Conservation (phyloP, 306 rosid species). For the Crataegus laevigata region DNA sequence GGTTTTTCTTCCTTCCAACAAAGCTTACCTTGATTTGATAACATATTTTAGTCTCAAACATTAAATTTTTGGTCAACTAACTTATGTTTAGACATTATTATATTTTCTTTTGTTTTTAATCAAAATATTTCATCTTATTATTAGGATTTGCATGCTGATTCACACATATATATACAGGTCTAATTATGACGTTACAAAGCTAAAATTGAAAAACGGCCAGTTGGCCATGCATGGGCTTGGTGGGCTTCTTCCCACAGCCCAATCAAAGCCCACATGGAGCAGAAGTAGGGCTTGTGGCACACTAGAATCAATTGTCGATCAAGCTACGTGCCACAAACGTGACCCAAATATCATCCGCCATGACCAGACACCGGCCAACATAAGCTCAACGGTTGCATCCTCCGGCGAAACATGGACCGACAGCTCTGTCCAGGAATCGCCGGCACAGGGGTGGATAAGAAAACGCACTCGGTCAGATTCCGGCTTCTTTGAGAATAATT, state of each 20-base stretch:
- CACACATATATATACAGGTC: conserved; percentile 25
- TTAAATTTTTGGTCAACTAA: not conserved
- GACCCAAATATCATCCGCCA: conserved; percentile 8
- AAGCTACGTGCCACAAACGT: conserved; percentile 35
- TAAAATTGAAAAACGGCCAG: conserved; percentile 54
- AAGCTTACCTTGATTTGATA: not conserved
- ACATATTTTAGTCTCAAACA: not conserved
- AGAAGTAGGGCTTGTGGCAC: conserved; percentile 37
- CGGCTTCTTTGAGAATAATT: conserved; percentile 9
- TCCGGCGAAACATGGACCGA: conserved; percentile 18
- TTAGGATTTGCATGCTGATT: not conserved
- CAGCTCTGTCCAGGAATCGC: not conserved
- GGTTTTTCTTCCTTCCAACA: not conserved
- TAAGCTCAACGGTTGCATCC: conserved; percentile 19
- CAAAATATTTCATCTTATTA: not conserved
- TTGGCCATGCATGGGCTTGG: conserved; percentile 41
- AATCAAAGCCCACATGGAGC: conserved; percentile 40
- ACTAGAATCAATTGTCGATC: conserved; percentile 56
- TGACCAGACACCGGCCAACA: conserved; percentile 6
- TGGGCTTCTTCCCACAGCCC: conserved; percentile 27
- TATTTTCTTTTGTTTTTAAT: no score
- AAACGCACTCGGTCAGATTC: conserved; percentile 30
- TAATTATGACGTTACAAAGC: conserved; percentile 37
- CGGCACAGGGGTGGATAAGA: not conserved
- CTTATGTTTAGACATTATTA: not conserved